These are phyloP conservation scores for Phaeosphaeria sp. DNA, from an alignment of 2,329 filamentous ascomycete species.

Conservation along the genomic window DNA sequence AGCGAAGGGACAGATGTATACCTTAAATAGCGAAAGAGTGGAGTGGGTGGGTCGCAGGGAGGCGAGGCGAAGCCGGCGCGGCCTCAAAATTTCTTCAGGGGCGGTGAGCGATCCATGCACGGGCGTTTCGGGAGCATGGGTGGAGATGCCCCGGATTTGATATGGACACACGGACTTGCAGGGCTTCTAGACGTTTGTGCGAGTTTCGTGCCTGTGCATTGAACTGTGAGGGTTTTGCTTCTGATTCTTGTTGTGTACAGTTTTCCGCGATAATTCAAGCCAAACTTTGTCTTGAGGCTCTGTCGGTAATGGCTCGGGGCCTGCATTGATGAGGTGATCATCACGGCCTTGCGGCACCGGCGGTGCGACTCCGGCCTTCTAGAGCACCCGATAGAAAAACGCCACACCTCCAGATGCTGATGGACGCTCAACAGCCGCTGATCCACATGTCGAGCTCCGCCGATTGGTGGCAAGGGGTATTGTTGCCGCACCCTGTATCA, in stretches of 20 bases:
- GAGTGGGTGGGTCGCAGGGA: slow-evolving; percentile 16
- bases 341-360: neutral
- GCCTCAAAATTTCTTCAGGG: slow-evolving; percentile 13
- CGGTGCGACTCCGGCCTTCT: slow-evolving; percentile 7
- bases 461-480: neutral
- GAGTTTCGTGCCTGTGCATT: no score
- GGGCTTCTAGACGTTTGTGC: neutral
- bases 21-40: slow-evolving; percentile 24
- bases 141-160: slow-evolving; percentile 6
- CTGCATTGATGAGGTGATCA: slow-evolving; percentile 10
- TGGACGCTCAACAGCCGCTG: slow-evolving; percentile 5
- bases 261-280: neutral
- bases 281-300: slow-evolving; percentile 3
- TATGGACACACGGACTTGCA: neutral
- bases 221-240: no score
- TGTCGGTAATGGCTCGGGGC: slow-evolving; percentile 4
- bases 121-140: slow-evolving; percentile 8
- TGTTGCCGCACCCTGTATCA: no score
- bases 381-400: slow-evolving; percentile 11
- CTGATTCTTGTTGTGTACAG: no score
- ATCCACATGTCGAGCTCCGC: neutral
- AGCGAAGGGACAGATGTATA: neutral
- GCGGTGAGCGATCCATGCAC: slow-evolving; percentile 25
- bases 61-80: slow-evolving; percentile 12
- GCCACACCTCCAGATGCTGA: slow-evolving; percentile 13